Evolutionary conservation across 164 flowering plant genomes (phyloP), one percentile per base, ranked within the genome.

Genomic region (Vitis labrusca): DNA sequence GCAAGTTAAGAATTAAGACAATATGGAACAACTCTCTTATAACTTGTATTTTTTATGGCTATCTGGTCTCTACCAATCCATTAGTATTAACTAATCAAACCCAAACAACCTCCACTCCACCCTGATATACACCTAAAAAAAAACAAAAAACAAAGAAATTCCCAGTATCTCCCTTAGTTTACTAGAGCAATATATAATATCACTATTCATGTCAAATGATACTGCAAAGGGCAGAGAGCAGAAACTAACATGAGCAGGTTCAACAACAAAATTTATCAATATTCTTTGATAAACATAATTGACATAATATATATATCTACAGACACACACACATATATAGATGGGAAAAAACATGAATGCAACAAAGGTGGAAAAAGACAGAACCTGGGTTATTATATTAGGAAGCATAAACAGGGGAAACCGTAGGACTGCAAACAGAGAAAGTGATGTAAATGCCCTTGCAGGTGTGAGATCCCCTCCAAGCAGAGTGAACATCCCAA

Each of bases 391-490:
- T 69, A 96, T 91, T 68, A 93, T 82, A 76, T 90, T 96, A 54
- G 99, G 99, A 76, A 96, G 93, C 98, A 93, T 89, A 80, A 90
- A 90, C 44, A 96, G 76, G 47, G 99, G 99, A 72, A 91, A 90
- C 11, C 97, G 91, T 57, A 96, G 81, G 63, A 96, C 98, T 0
- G 98, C 92, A 82, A 93, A 96, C 69, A 96, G 83, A 30, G 99
- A 93, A 71, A 96, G 89, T 27, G 99, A 88, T 54, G 98, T 91
- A 72, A 96, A 96, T 56, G 99, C 99, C 81, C 91, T 92, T 47
- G 99, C 91, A 75, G 99, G 98, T 71, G 99, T 96, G 78, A 96
- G 81, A 74, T 89, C 83, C 74, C 99, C 99, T 50, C 99, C 99
- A 73, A 96, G 89, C 79, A 96, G 78, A 52, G 97, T 88, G 86